Base-by-base conservation (phyloP, 805 yeast genomes). In the Isabelozyma heimii region DNA sequence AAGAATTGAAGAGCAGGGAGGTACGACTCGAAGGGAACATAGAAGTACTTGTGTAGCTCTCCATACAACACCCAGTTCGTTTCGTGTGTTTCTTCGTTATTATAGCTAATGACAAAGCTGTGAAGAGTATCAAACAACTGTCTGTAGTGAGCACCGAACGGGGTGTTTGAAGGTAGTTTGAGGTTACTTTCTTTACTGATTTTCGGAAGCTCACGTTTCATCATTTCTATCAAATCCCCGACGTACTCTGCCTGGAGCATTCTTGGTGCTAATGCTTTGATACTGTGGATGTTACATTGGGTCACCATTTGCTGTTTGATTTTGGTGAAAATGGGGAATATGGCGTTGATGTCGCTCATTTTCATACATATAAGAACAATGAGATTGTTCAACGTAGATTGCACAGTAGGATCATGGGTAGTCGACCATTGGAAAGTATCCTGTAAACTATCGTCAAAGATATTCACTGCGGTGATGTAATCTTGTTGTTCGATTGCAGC, bases 51-150 rank as follows among this genome's bases (percentile, higher is more conserved):
- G 56, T 80, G 79, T 42, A 87, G 57, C 47, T 77, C 80, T 4
- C 81, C 81, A 54, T 83, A 86, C 5, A 86, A 65, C 6, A 74
- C 75, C 85, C 82, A 77, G 53, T 86, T 85, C 0, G 82, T 78
- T 49, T 76, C 77, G 17, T 52, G 52, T 0, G 72, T 60, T 3
- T 52, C 44, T 43, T 73, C 76, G 27, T 58, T 57, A 6, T 52
- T 57, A 53, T 65, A 69, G 0, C 58, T 50, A 16, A 65, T 55
- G 5, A 67, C 73, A 56, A 65, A 71, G 3, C 52, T 52, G 50
- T 68, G 69, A 14, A 73, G 53, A 5, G 45, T 41, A 9, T 61
- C 52, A 42, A 72, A 73, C 1, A 73, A 56, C 8, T 53, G 51
- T 6, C 52, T 47, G 53, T 73, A 69, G 15, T 65, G 58, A 9